phyloP scores from a whole-genome alignment of 495 filamentous ascomycete genomes.

The Penicillium antarcticum region DNA sequence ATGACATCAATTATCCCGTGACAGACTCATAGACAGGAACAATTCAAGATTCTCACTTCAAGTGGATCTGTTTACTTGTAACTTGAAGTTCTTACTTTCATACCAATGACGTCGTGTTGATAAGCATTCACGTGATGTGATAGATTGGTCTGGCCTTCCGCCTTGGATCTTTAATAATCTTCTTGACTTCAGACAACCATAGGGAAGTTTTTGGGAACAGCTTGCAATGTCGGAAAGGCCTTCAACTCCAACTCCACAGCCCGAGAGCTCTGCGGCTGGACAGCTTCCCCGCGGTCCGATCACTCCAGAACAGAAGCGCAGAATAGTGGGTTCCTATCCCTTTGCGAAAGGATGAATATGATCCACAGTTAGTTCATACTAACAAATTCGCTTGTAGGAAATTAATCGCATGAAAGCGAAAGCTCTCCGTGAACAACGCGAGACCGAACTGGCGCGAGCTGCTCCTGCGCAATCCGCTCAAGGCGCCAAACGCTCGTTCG shows the following conservation, averaged over 20 bases:
- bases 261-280: conserved; percentile 33
- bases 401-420: conserved; percentile 88
- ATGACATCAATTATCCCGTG: conserved; percentile 17
- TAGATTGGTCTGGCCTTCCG: conserved; percentile 1
- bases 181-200: neutral
- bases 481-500: conserved; percentile 60
- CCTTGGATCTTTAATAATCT: neutral
- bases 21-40: conserved; percentile 4
- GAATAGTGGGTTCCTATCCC: conserved; percentile 61
- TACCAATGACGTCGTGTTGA: conserved; percentile 1
- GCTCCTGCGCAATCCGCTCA: conserved; percentile 23
- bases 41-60: neutral
- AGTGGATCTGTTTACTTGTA: neutral
- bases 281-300: conserved; percentile 50
- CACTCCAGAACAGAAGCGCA: conserved; percentile 71
- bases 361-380: neutral
- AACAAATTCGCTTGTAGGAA: conserved; percentile 56
- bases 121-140: neutral
- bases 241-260: conserved; percentile 57
- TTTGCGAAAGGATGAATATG: neutral
- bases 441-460: conserved; percentile 49
- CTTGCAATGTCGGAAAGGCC: conserved; percentile 41
- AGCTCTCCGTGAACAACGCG: conserved; percentile 70
- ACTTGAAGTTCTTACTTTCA: neutral
- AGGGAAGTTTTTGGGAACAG: neutral